Evolutionary conservation across 768 basidiomycete genomes (phyloP).

Genomic region (Mycena indigotica): DNA sequence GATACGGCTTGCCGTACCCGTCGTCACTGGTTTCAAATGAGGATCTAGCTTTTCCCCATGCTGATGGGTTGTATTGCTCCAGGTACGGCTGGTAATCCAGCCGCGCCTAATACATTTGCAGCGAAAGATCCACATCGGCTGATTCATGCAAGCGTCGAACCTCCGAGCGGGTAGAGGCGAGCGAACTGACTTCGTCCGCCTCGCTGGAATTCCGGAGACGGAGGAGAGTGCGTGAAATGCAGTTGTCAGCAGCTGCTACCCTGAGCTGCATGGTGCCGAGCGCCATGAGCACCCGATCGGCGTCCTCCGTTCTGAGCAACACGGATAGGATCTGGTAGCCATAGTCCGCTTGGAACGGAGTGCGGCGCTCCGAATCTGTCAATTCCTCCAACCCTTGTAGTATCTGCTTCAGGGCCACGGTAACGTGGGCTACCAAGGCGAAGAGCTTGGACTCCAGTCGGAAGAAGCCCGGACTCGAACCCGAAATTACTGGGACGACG

Average conservation of each 20-base stretch:
- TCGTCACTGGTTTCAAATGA: too few species aligned
- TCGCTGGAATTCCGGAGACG: background rate
- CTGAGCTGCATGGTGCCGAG: background rate
- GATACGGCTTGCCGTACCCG: background rate
- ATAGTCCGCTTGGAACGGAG: background rate
- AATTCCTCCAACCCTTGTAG: background rate
- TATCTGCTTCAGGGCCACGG: background rate
- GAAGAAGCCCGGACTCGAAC: background rate
- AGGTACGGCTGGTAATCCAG: background rate
- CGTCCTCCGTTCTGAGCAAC: background rate
- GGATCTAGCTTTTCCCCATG: background rate
- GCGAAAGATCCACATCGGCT: background rate
- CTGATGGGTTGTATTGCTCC: background rate
- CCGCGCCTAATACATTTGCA: background rate
- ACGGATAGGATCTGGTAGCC: background rate
- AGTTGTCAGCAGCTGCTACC: background rate
- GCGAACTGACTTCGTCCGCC: background rate
- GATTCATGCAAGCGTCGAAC: background rate
- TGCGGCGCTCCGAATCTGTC: background rate
- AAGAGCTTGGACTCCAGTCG: background rate
- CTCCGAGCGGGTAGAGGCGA: background rate
- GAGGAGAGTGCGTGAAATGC: background rate
- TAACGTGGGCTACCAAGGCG: background rate
- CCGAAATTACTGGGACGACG: background rate
- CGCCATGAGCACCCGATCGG: background rate